Evolutionary conservation across 257 asterid genomes (phyloP).

Genomic region (Nicotiana attenuata): DNA sequence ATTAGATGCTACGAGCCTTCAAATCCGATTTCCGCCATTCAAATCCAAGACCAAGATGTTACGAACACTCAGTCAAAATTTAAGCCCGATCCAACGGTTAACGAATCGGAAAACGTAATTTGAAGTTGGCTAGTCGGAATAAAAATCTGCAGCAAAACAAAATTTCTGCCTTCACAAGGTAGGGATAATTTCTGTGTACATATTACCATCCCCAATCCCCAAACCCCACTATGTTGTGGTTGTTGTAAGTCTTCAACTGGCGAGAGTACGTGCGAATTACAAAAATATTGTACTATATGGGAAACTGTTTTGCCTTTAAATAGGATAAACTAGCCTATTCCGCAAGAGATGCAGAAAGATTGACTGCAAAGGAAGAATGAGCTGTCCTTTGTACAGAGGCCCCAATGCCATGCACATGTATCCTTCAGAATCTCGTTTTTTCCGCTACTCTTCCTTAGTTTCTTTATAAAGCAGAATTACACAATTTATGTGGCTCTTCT

Average conservation of each 20-base stretch:
- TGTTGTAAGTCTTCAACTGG: neutral
- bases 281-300: neutral
- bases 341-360: neutral
- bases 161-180: too few species aligned
- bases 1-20: too few species aligned
- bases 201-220: too few species aligned
- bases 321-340: neutral
- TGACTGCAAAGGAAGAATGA: neutral
- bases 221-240: too few species aligned
- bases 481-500: neutral
- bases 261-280: neutral
- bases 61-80: too few species aligned
- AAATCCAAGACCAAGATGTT: too few species aligned
- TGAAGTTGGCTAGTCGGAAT: too few species aligned
- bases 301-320: neutral
- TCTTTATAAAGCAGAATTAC: neutral
- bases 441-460: neutral
- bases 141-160: too few species aligned
- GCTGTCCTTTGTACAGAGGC: slow-evolving; percentile 11
- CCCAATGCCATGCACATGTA: slow-evolving; percentile 20
- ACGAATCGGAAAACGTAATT: too few species aligned
- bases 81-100: too few species aligned
- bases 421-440: slow-evolving; percentile 14
- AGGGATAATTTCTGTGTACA: too few species aligned
- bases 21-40: too few species aligned